Percentiles rank a stretch among this genome's conserved stretches.
phyloP scores from a whole-genome alignment of 1,284 basidiomycete genomes.

The Golubevia sp. region DNA sequence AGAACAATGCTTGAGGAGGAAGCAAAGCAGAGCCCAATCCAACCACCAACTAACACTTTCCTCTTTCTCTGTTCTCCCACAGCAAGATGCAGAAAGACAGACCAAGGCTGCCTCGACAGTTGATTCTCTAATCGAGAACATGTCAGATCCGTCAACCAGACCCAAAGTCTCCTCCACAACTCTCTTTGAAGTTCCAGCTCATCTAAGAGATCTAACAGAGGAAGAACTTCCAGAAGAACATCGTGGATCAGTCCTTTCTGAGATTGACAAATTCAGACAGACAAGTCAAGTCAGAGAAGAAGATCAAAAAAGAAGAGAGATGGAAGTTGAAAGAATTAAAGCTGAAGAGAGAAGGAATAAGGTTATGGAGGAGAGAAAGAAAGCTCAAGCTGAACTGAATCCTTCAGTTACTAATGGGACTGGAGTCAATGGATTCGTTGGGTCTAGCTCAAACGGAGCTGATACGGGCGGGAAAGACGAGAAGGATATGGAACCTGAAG shows the following conservation, averaged over 20 bases:
- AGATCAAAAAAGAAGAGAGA: slow-evolving; percentile 37
- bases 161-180: slow-evolving; percentile 64
- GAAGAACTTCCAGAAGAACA: slow-evolving; percentile 94
- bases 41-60: no score
- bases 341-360: slow-evolving; percentile 25
- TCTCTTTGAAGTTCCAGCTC: slow-evolving; percentile 77
- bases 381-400: not conserved
- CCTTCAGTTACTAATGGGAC: not conserved
- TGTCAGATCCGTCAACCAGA: slow-evolving; percentile 69
- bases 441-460: slow-evolving; percentile 6
- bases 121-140: slow-evolving; percentile 51
- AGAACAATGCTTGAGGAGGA: no score
- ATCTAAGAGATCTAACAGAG: slow-evolving; percentile 90
- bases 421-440: not conserved
- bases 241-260: slow-evolving; percentile 86
- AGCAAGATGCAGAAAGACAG: slow-evolving; percentile 29
- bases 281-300: slow-evolving; percentile 50
- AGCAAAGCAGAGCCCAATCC: no score
- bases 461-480: slow-evolving; percentile 18
- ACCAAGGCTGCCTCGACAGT: slow-evolving; percentile 67
- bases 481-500: slow-evolving; percentile 28
- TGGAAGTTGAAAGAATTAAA: slow-evolving; percentile 32
- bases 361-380: slow-evolving; percentile 5
- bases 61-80: not conserved
- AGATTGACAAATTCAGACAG: slow-evolving; percentile 78